Percentiles rank a stretch among this genome's conserved stretches.
phyloP scores from a whole-genome alignment of 73 alveolate species.

The Tetrahymena borealis region DNA sequence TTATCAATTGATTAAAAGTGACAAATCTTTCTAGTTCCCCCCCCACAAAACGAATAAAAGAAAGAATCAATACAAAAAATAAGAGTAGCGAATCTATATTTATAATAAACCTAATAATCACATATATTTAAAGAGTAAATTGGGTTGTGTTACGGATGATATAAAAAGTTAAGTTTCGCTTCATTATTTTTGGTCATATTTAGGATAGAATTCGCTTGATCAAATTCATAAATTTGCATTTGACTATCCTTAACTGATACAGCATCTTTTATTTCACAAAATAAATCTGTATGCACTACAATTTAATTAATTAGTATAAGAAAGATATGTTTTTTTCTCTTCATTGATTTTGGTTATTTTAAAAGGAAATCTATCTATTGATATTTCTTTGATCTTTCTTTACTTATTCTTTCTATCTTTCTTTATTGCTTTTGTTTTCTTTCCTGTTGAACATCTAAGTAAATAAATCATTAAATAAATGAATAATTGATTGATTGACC shows the following conservation, averaged over 20 bases:
- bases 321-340: not conserved
- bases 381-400: not conserved
- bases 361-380: not conserved
- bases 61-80: not conserved
- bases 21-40: not conserved
- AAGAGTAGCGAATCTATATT: not conserved
- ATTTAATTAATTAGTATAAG: not conserved
- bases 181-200: not conserved
- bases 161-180: constrained; percentile 1
- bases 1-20: not conserved
- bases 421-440: too few species aligned
- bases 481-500: too few species aligned
- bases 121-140: not conserved
- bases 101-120: not conserved
- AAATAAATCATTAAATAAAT: too few species aligned
- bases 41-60: not conserved
- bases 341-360: not conserved
- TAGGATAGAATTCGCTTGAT: not conserved
- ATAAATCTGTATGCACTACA: not conserved
- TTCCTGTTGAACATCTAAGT: too few species aligned
- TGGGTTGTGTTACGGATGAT: not conserved
- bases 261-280: not conserved
- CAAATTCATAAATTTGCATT: not conserved
- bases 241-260: not conserved
- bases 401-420: not conserved